A percentile compares a stretch with the other conserved stretches of the same genome.
Conservation (phyloP, 2,329 filamentous ascomycete genomes). For the Penicillium sp. region DNA sequence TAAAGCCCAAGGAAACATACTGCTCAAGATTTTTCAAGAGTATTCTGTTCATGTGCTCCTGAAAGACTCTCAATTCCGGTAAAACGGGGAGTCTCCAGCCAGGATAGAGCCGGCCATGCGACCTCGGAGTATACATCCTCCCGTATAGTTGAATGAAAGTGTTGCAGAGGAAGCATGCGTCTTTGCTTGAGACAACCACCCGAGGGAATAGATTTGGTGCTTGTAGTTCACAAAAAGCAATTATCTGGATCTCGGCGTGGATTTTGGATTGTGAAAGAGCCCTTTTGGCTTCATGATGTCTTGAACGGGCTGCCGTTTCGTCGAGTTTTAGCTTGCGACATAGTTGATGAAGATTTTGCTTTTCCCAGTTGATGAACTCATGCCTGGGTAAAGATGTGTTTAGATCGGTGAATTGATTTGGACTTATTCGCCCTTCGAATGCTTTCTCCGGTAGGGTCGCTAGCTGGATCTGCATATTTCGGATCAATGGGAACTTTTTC, state of each 20-base stretch:
- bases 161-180: constrained; percentile 31
- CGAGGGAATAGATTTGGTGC: constrained; percentile 15
- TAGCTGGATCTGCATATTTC: constrained; percentile 31
- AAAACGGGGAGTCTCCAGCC: constrained; percentile 2
- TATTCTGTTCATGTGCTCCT: background rate
- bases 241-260: constrained; percentile 28
- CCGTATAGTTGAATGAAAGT: constrained; percentile 18
- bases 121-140: constrained; percentile 22
- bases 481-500: constrained; percentile 33
- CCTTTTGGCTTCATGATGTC: background rate
- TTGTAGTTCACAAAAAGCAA: constrained; percentile 27
- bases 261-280: constrained; percentile 15
- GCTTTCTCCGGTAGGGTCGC: constrained; percentile 34
- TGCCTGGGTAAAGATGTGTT: background rate
- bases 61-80: background rate
- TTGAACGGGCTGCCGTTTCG: background rate
- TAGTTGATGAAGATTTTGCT: constrained; percentile 1
- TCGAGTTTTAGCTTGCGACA: background rate
- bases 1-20: background rate
- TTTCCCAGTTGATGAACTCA: constrained; percentile 8
- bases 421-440: constrained; percentile 23
- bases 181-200: constrained; percentile 30
- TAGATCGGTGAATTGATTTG: constrained; percentile 6
- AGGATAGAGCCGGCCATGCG: constrained; percentile 25
- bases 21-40: background rate